A percentile compares a stretch with the other conserved stretches of the same genome.
Conservation (phyloP, 371 early-diverging fungal species). For the Lichtheimia ornata region DNA sequence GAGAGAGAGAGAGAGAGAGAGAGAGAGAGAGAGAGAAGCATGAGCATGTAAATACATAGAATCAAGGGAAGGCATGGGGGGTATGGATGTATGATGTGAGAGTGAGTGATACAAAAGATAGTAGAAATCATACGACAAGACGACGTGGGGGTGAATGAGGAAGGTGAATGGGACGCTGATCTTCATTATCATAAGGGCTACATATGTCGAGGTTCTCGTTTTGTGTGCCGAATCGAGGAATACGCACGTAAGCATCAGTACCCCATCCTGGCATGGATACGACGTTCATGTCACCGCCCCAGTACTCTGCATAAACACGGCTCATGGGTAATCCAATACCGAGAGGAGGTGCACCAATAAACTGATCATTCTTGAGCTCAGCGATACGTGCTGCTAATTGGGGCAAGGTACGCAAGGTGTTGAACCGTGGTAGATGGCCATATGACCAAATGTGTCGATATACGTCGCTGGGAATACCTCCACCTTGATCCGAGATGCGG, state of each 20-base stretch:
- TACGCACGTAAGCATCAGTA: constrained; percentile 80
- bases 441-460: constrained; percentile 74
- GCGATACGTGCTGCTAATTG: constrained; percentile 58
- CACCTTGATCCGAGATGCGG: constrained; percentile 84
- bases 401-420: constrained; percentile 62
- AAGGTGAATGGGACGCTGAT: not conserved
- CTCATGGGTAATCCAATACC: constrained; percentile 87
- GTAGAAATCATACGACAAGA: not conserved
- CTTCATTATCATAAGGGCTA: not conserved
- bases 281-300: constrained; percentile 69
- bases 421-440: constrained; percentile 47
- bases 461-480: constrained; percentile 63
- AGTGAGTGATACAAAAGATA: not conserved
- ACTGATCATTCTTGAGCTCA: constrained; percentile 43
- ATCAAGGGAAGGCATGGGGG: not conserved
- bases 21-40: not conserved
- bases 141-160: not conserved
- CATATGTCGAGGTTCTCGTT: constrained; percentile 55
- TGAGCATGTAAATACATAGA: not conserved
- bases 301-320: constrained; percentile 81
- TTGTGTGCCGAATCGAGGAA: constrained; percentile 64
- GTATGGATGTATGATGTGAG: not conserved
- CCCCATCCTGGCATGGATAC: constrained; percentile 78
- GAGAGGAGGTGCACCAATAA: constrained; percentile 38
- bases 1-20: no score